phyloP scores from a whole-genome alignment of 139 green algal genomes.

The Auxenochlorella pyrenoidosa region DNA sequence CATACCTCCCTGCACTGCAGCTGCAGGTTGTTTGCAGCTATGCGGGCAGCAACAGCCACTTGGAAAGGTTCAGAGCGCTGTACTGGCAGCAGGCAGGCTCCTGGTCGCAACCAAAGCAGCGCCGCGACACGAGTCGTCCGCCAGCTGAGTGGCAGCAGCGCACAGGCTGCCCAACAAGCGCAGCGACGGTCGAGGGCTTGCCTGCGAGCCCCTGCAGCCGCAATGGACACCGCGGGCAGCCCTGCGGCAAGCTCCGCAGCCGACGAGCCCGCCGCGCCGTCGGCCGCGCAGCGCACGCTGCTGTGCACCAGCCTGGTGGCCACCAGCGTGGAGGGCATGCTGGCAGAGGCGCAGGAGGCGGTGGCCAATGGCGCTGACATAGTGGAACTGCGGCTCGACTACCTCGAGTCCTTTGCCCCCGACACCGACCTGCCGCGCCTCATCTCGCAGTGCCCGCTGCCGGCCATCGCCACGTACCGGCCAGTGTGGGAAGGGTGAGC shows the following conservation, averaged over 20 bases:
- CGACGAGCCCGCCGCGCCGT: neutral
- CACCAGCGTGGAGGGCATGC: constrained; percentile 62
- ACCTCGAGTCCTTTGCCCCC: constrained; percentile 61
- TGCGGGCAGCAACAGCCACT: neutral
- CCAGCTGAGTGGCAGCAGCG: neutral
- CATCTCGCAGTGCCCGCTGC: constrained; percentile 66
- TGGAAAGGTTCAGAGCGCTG: neutral
- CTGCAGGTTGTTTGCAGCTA: neutral
- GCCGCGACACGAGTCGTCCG: neutral
- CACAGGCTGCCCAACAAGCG: neutral
- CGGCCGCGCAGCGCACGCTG: constrained; percentile 30
- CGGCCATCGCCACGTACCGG: constrained; percentile 88
- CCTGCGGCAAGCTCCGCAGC: neutral
- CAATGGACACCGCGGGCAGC: neutral
- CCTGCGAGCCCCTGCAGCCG: neutral
- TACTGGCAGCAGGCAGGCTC: neutral
- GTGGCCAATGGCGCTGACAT: constrained; percentile 73
- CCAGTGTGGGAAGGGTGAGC: constrained; percentile 92
- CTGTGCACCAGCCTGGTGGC: constrained; percentile 83
- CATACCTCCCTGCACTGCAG: neutral
- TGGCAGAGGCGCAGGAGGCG: constrained; percentile 77
- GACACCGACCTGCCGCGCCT: constrained; percentile 69
- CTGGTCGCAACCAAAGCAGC: neutral
- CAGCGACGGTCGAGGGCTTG: no score
- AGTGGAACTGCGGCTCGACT: constrained; percentile 92